These are phyloP conservation scores for Canariomyces notabilis DNA, from an alignment of 2,329 filamentous ascomycete species.

Conservation along the genomic window DNA sequence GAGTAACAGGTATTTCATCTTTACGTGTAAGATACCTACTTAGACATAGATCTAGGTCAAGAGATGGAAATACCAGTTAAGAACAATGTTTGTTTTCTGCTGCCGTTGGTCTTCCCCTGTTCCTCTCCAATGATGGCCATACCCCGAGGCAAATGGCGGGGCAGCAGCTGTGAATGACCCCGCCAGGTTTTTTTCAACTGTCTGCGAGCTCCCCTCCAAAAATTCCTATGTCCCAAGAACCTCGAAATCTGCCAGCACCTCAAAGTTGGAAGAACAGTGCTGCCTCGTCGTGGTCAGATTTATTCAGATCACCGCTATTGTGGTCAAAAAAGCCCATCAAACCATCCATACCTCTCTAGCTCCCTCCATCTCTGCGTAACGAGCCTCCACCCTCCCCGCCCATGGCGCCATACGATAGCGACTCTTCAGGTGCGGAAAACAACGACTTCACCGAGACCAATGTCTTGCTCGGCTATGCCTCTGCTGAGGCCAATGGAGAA, in stretches of 20 bases:
- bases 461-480: constrained; percentile 85
- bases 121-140: not conserved
- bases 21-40: constrained; percentile 35
- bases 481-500: constrained; percentile 73
- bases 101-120: too few species aligned
- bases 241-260: not conserved
- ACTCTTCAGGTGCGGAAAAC: constrained; percentile 68
- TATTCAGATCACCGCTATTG: too few species aligned
- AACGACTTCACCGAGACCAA: constrained; percentile 73
- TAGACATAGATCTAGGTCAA: constrained; percentile 19
- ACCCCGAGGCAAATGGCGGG: constrained; percentile 20
- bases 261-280: too few species aligned
- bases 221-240: not conserved
- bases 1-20: constrained; percentile 33
- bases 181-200: constrained; percentile 25
- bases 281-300: too few species aligned
- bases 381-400: too few species aligned
- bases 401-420: constrained; percentile 81
- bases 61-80: constrained; percentile 9
- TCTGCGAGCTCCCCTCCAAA: constrained; percentile 14
- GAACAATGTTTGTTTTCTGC: too few species aligned
- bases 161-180: constrained; percentile 22
- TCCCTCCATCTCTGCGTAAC: too few species aligned
- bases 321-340: too few species aligned
- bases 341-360: too few species aligned